Base-by-base conservation (phyloP, 1,284 basidiomycete genomes). In the Ganoderma leucocontextum region DNA sequence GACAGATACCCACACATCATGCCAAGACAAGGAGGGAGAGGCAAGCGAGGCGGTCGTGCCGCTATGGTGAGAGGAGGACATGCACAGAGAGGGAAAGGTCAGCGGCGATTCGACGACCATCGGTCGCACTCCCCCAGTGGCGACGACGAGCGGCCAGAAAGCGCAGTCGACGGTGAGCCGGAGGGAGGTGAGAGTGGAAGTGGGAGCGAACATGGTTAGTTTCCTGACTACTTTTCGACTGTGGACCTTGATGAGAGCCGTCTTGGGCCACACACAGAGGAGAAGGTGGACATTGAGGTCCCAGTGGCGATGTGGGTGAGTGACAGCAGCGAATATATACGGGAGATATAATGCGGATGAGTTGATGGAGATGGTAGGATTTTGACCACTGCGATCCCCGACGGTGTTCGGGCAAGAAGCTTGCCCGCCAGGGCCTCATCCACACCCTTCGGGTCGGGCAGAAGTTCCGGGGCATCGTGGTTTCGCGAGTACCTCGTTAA, bases 361-460 rank as follows among this genome's bases (percentile, higher is more conserved):
- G 47, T 42, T 33, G 4, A 55, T n/a, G 12, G 17, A 12, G 7
- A 1, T 3, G 15, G 35, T 19, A 96, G 95, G 97, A 99, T 79
- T 98, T 99, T 80, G 93, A 95, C 78, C 97, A 99, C 78, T 99
- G 97, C 79, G 97, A 99, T 80, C 97, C 97, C 0, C 90, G 91
- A 63, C 89, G 95, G 44, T 99, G 97, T 77, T 97, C 95, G 9
- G 97, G 97, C 13, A 98, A 98, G 84, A 97, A 96, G 78, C 88
- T 99, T 0, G 85, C 95, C 0, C 85, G 97, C 5, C 86, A 96
- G 25, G 95, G 95, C 0, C 83, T 99, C 41, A 94, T 98, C 77
- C 90, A 88, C 65, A 91, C 95, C 69, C 87, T 99, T 69, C 87
- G 90, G 62, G 88, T 99, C 10, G 96, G 97, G 0, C 87, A 93